Evolutionary conservation across 2,329 filamentous ascomycete genomes (phyloP), one percentile per base, ranked within the genome.

Genomic region (Aspergillus candidus): DNA sequence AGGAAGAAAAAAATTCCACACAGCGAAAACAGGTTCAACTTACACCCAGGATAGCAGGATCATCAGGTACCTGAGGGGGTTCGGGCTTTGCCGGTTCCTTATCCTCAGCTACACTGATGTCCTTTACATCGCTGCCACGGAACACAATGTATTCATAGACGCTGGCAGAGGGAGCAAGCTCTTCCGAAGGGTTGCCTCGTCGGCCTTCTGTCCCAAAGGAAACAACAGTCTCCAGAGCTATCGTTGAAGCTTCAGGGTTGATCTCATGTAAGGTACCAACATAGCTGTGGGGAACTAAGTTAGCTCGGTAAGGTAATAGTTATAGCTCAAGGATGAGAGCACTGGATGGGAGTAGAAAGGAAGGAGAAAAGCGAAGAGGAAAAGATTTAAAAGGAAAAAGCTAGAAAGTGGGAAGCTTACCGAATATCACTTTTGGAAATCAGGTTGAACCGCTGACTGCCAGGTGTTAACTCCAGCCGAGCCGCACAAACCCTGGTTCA

Each of bases 61-160:
- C 93, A 72, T 95, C 86, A 6, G 90, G 90, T 60, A 95, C 81
- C 53, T 83, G 80, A 41, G 86, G 84, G 47, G 84, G 83, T 59
- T 84, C 82, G 52, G 83, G 83, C 63, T 89, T 82, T 66, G 87
- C 83, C 58, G 81, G 80, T 51, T 81, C 73, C 56, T 82, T 81
- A 36, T 83, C 79, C 58, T 95, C 86, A 61, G 95, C 90, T 61
- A 98, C 91, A 59, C 88, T 86, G 60, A 98, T 77, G 68, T 98
- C 93, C 72, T 98, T 98, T 63, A 98, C 93, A 74, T 98, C 93
- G 68, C 88, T 96, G 58, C 93, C 93, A 49, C 91, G 85, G 70
- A 98, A 98, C 53, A 98, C 89, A 62, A 98, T 97, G 73, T 96
- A 97, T 66, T 97, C 93, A 74, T 96, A 98, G 61, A 95, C 79